phyloP scores from a whole-genome alignment of 2,329 filamentous ascomycete genomes.

The Fusarium begoniae region DNA sequence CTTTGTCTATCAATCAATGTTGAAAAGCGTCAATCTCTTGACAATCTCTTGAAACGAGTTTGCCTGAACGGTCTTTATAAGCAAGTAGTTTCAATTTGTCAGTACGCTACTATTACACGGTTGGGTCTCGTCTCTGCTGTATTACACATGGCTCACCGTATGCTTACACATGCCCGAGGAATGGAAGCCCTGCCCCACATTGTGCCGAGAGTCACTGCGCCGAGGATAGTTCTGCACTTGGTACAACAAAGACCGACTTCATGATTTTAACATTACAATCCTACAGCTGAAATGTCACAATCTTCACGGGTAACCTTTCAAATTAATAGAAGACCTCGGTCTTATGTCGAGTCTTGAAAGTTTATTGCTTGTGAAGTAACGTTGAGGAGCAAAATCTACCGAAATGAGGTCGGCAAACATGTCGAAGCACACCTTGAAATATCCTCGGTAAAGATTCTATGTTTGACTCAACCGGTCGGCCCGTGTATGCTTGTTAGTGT shows the following conservation, averaged over 20 bases:
- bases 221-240: neutral
- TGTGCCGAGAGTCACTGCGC: neutral
- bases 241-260: neutral
- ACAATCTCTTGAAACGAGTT: no score
- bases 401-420: neutral
- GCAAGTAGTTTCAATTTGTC: neutral
- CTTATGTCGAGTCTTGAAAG: neutral
- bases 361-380: neutral
- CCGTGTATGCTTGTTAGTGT: rapidly evolving
- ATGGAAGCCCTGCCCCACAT: neutral
- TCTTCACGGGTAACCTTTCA: no score
- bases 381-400: neutral
- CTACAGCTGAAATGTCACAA: neutral
- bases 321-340: neutral
- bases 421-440: no score
- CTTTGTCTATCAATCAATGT: neutral
- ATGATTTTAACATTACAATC: neutral
- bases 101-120: neutral
- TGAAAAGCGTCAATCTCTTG: neutral
- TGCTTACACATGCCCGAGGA: neutral
- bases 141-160: neutral
- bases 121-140: neutral
- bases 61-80: neutral
- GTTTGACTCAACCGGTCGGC: rapidly evolving
- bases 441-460: neutral